Evolutionary conservation across 2,329 filamentous ascomycete genomes (phyloP), one percentile per base, ranked within the genome.

Genomic region (Cladophialophora immunda): DNA sequence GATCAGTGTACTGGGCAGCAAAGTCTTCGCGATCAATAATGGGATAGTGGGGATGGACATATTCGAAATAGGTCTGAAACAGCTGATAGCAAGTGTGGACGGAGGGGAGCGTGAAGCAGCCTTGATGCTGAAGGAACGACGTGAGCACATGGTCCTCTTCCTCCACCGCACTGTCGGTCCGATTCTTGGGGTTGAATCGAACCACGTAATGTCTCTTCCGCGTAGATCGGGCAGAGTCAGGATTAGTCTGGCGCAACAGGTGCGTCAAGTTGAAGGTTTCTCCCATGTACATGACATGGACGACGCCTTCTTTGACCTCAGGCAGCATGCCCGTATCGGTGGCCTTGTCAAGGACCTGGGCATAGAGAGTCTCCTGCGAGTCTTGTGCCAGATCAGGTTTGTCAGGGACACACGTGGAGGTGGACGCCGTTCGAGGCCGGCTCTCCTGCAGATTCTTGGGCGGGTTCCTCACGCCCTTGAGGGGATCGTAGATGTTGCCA

Each of bases 41-140:
- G 4, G 71, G 71, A 65, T 70, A 73, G 22, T 70, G 70, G 25
- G 71, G 71, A 56, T 73, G 71, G 13, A 73, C 70, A 45, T 66
- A 69, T 15, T 71, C 68, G 50, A 73, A 73, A 50, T 71, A 73
- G 27, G 71, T 67, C 32, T 66, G 65, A 34, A 73, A 67, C n/a
- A 73, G 62, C 58, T 66, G 62, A 41, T 70, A 61, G 62, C 68
- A 67, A 30, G 71, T 68, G 45, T 71, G 61, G 36, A 62, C 64
- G 3, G 54, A 34, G 13, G 70, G 71, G 19, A 73, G 50, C 9
- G 34, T 66, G 29, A 73, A 62, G 50, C 66, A 68, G 19, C 64
- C 65, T 56, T 71, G 69, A 38, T 69, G 67, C 34, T 69, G 68
- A 11, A 68, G 66, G 17, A 73, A 72, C 27, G 70, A 70, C 22